Conservation (phyloP, 1,284 basidiomycete species). For the Ustilago esculenta region DNA sequence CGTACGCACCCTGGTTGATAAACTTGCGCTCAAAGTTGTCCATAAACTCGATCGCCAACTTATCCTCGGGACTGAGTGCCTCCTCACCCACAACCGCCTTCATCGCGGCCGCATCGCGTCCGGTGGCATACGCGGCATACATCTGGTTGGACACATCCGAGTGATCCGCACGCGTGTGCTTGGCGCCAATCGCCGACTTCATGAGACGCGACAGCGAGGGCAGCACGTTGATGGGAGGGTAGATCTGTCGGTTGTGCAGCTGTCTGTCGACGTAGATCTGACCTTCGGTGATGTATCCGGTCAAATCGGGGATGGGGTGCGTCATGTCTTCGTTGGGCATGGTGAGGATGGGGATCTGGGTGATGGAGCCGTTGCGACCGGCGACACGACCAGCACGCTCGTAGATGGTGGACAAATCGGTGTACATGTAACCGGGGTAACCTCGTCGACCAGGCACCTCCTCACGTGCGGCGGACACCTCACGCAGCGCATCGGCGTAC, state of each 20-base stretch:
- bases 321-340: slow-evolving; percentile 99
- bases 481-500: slow-evolving; percentile 96
- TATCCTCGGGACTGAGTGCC: slow-evolving; percentile 88
- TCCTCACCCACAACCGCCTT: slow-evolving; percentile 99
- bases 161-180: slow-evolving; percentile 96
- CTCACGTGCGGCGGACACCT: slow-evolving; percentile 93
- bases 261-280: slow-evolving; percentile 96
- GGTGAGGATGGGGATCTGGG: slow-evolving; percentile 98
- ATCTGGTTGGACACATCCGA: slow-evolving; percentile 83
- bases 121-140: slow-evolving; percentile 69
- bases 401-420: slow-evolving; percentile 83
- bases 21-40: slow-evolving; percentile 65
- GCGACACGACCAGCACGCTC: slow-evolving; percentile 98
- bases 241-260: slow-evolving; percentile 93
- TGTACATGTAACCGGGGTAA: slow-evolving; percentile 92
- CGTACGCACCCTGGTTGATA: slow-evolving; percentile 79
- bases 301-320: slow-evolving; percentile 99
- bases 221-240: slow-evolving; percentile 99
- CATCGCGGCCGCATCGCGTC: slow-evolving; percentile 97
- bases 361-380: slow-evolving; percentile 98
- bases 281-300: slow-evolving; percentile 96
- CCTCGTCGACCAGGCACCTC: slow-evolving; percentile 99
- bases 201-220: slow-evolving; percentile 98
- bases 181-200: slow-evolving; percentile 99
- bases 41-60: slow-evolving; percentile 64